Conservation (phyloP, 768 basidiomycete genomes). For the Suillus subaureus region DNA sequence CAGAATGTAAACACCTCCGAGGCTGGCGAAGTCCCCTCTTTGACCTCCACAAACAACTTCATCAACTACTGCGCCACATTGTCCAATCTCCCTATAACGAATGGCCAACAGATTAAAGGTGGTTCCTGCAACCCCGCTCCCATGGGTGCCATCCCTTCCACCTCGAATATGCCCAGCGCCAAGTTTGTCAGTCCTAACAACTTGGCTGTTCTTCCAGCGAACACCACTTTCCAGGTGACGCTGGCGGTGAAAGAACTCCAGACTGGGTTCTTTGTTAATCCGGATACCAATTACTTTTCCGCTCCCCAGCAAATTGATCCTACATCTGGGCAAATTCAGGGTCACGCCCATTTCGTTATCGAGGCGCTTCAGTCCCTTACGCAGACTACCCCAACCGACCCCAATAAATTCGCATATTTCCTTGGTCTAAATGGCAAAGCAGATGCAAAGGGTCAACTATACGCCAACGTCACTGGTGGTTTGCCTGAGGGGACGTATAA, state of each 20-base stretch:
- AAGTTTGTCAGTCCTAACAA: conserved; percentile 57
- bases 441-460: conserved; percentile 47
- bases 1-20: conserved; percentile 28
- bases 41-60: conserved; percentile 73
- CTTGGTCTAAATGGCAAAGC: conserved; percentile 48
- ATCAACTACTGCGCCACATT: conserved; percentile 65
- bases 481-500: conserved; percentile 55
- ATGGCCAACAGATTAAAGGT: conserved; percentile 52
- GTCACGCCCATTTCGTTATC: conserved; percentile 66
- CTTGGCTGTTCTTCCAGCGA: conserved; percentile 40
- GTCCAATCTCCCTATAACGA: conserved; percentile 54
- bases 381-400: conserved; percentile 51
- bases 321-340: conserved; percentile 51
- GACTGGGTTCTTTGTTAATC: conserved; percentile 63
- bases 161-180: conserved; percentile 51
- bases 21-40: conserved; percentile 54
- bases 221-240: conserved; percentile 53
- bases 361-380: conserved; percentile 50
- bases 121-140: conserved; percentile 65
- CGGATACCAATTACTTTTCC: conserved; percentile 51
- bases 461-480: conserved; percentile 52
- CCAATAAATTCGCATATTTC: conserved; percentile 61
- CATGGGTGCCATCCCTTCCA: conserved; percentile 59
- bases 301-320: conserved; percentile 56
- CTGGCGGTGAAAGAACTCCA: conserved; percentile 47